These are phyloP conservation scores for Lactarius trivialis DNA, from an alignment of 768 basidiomycete species.

Conservation along the genomic window DNA sequence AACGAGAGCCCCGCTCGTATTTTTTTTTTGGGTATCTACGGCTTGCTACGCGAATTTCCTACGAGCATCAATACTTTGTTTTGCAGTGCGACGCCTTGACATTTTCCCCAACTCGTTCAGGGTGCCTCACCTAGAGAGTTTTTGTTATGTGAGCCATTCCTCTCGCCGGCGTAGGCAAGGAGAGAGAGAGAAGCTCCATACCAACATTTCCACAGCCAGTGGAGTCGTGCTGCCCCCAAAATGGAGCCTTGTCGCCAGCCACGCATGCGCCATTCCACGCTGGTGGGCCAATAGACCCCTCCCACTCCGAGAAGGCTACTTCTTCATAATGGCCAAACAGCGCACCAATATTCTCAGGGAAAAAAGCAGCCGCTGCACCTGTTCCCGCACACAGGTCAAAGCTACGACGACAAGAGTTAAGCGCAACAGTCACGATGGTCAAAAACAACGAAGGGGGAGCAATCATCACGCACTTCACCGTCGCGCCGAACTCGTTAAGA, in stretches of 20 bases:
- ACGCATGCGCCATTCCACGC: conserved; percentile 49
- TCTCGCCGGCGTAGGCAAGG: background rate
- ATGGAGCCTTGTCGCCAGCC: conserved; percentile 46
- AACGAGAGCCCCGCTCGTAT: too few species aligned
- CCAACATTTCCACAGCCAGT: conserved; percentile 51
- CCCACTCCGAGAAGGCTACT: conserved; percentile 53
- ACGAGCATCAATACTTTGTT: too few species aligned
- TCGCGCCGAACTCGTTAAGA: conserved; percentile 28
- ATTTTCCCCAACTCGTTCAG: too few species aligned
- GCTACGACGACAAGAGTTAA: conserved; percentile 30
- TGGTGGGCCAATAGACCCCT: conserved; percentile 43
- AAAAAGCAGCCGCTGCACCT: conserved; percentile 45
- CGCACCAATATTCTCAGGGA: conserved; percentile 49
- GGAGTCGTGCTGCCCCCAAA: too few species aligned
- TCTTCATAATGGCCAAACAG: conserved; percentile 47
- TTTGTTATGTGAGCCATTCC: background rate
- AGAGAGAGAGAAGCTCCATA: conserved; percentile 24
- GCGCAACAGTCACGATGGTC: too few species aligned
- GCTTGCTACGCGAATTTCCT: too few species aligned
- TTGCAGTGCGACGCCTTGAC: too few species aligned
- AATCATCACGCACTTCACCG: conserved; percentile 45
- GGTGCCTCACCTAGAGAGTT: too few species aligned
- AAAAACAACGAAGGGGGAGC: too few species aligned
- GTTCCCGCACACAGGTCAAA: conserved; percentile 59
- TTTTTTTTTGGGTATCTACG: too few species aligned